A percentile compares a stretch with the other conserved stretches of the same genome.
Evolutionary conservation across 805 yeast species (phyloP).

Genomic region (Kodamaea neixiangensis): DNA sequence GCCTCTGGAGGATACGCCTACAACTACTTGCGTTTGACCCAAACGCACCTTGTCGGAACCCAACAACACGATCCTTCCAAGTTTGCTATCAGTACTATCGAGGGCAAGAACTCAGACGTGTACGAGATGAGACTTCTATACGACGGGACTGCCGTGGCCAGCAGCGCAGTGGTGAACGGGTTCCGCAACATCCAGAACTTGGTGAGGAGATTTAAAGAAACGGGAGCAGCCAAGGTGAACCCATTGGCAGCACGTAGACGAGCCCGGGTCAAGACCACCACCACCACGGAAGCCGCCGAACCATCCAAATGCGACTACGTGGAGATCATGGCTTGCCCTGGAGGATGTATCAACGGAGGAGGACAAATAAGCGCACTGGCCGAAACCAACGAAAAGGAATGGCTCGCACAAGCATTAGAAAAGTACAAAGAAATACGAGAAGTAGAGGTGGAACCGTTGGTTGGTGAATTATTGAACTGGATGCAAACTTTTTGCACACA

Average conservation of each 20-base stretch:
- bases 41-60: slow-evolving; percentile 21
- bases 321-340: slow-evolving; percentile 98
- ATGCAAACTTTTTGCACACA: slow-evolving; percentile 29
- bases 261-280: slow-evolving; percentile 31
- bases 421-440: slow-evolving; percentile 30
- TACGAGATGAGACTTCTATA: slow-evolving; percentile 63
- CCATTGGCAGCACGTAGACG: slow-evolving; percentile 48
- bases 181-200: slow-evolving; percentile 92
- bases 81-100: slow-evolving; percentile 39
- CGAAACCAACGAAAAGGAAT: slow-evolving; percentile 40
- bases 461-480: slow-evolving; percentile 31
- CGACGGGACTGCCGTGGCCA: slow-evolving; percentile 44
- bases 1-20: slow-evolving; percentile 88
- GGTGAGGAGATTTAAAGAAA: slow-evolving; percentile 73
- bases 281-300: slow-evolving; percentile 45
- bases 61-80: slow-evolving; percentile 19
- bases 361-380: slow-evolving; percentile 70
- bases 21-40: slow-evolving; percentile 55
- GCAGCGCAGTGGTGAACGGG: slow-evolving; percentile 74
- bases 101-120: slow-evolving; percentile 77
- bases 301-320: slow-evolving; percentile 74
- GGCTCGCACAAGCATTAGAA: slow-evolving; percentile 41
- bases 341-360: slow-evolving; percentile 97
- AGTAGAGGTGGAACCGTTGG: slow-evolving; percentile 12
- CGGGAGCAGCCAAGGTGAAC: slow-evolving; percentile 19